Conservation (phyloP, 768 basidiomycete species). For the Termitomyces sp. region DNA sequence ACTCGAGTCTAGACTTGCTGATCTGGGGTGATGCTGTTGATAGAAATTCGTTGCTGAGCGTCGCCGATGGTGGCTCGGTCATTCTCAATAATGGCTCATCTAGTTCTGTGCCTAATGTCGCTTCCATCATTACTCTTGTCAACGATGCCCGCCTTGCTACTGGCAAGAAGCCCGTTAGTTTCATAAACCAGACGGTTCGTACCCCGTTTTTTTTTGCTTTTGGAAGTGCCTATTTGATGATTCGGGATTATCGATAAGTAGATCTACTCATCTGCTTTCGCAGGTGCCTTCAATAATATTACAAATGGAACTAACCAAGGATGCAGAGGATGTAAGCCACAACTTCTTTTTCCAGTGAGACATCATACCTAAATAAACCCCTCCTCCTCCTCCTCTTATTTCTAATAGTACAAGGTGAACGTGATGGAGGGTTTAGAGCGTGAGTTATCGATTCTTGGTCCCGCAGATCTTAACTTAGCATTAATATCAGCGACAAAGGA, state of each 20-base stretch:
- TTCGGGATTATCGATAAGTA: background rate
- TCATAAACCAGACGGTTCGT: conserved; percentile 42
- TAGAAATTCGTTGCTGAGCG: conserved; percentile 12
- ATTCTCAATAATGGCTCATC: conserved; percentile 26
- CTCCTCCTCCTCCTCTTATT: too few species aligned
- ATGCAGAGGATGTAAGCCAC: conserved; percentile 35
- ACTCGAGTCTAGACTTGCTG: background rate
- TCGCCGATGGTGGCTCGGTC: conserved; percentile 25
- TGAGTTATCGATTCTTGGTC: conserved; percentile 14
- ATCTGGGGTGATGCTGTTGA: background rate
- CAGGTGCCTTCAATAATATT: conserved; percentile 37
- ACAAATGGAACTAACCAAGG: conserved; percentile 41
- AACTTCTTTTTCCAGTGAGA: background rate
- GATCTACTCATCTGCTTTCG: conserved; percentile 29
- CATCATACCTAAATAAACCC: background rate
- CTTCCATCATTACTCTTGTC: conserved; percentile 33
- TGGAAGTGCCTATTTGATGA: background rate
- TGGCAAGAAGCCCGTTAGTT: conserved; percentile 34
- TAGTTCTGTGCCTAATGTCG: conserved; percentile 29
- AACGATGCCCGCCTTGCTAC: conserved; percentile 34
- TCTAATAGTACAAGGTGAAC: conserved; percentile 27
- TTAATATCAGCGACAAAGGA: conserved; percentile 24
- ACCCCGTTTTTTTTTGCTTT: background rate
- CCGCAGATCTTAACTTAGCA: background rate
- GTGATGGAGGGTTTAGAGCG: conserved; percentile 31